Conservation (phyloP, 805 yeast genomes). For the Candida suzukii region DNA sequence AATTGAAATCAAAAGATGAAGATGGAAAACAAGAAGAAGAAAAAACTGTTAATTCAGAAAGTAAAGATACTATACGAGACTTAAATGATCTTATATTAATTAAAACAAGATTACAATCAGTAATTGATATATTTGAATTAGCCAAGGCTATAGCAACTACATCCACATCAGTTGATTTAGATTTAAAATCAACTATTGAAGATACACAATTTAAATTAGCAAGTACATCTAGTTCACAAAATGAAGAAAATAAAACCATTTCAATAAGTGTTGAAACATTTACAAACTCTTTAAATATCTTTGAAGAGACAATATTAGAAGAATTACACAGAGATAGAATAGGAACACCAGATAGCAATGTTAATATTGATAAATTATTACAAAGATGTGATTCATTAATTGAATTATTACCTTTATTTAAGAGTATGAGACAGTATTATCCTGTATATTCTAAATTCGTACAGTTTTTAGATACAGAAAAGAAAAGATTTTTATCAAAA, state of each 20-base stretch:
- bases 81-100: conserved; percentile 37
- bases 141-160: conserved; percentile 33
- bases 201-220: conserved; percentile 1
- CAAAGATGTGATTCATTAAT: conserved; percentile 40
- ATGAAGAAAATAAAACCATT: conserved; percentile 1
- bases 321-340: conserved; percentile 28
- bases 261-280: conserved; percentile 18
- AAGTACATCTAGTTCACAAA: conserved; percentile 4
- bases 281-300: conserved; percentile 31
- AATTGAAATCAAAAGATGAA: no score
- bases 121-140: conserved; percentile 38
- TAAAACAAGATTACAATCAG: conserved; percentile 38
- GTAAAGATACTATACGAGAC: conserved; percentile 19
- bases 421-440: conserved; percentile 43
- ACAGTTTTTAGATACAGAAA: conserved; percentile 30
- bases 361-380: conserved; percentile 26
- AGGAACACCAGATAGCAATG: conserved; percentile 8
- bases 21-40: conserved; percentile 3
- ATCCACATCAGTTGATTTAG: conserved; percentile 16
- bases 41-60: not conserved
- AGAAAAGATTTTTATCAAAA: conserved; percentile 17
- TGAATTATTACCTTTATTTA: conserved; percentile 45
- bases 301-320: conserved; percentile 38
- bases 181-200: not conserved
- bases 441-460: conserved; percentile 43